Percentiles rank a stretch among this genome's conserved stretches.
phyloP scores from a whole-genome alignment of 2,329 filamentous ascomycete species.

The Xylaria hypoxylon region DNA sequence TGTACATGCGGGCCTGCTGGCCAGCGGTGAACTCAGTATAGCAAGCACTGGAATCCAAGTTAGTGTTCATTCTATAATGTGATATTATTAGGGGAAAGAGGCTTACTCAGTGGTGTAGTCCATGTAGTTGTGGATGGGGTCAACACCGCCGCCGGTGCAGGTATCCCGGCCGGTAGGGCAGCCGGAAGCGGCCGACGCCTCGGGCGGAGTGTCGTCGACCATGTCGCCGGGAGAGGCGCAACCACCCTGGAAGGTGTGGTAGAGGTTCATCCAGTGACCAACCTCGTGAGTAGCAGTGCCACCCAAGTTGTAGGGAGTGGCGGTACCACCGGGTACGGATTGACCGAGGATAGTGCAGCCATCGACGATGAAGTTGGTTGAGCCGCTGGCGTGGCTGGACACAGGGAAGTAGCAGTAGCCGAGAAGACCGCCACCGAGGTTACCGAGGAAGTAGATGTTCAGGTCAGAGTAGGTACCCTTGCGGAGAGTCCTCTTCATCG shows the following conservation, averaged over 20 bases:
- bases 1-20: conserved; percentile 57
- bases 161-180: conserved; percentile 54
- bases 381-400: conserved; percentile 53
- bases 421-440: conserved; percentile 53
- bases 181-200: conserved; percentile 52
- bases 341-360: conserved; percentile 49
- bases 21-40: conserved; percentile 59
- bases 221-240: conserved; percentile 56
- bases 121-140: conserved; percentile 55
- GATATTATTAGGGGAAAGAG: conserved; percentile 4
- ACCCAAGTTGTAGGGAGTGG: conserved; percentile 51
- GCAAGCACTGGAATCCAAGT: conserved; percentile 52
- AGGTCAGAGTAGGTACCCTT: conserved; percentile 59
- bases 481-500: conserved; percentile 60
- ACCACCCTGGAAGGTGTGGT: conserved; percentile 58
- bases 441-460: conserved; percentile 60
- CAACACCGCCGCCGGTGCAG: conserved; percentile 48
- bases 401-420: conserved; percentile 63
- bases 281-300: conserved; percentile 54
- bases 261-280: conserved; percentile 57
- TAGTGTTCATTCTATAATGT: conserved; percentile 39
- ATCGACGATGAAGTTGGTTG: conserved; percentile 53
- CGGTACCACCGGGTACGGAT: conserved; percentile 46
- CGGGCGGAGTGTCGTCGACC: conserved; percentile 56
- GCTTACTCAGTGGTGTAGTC: conserved; percentile 57